Conservation (phyloP, 495 filamentous ascomycete genomes). For the Cryomyces antarcticus region DNA sequence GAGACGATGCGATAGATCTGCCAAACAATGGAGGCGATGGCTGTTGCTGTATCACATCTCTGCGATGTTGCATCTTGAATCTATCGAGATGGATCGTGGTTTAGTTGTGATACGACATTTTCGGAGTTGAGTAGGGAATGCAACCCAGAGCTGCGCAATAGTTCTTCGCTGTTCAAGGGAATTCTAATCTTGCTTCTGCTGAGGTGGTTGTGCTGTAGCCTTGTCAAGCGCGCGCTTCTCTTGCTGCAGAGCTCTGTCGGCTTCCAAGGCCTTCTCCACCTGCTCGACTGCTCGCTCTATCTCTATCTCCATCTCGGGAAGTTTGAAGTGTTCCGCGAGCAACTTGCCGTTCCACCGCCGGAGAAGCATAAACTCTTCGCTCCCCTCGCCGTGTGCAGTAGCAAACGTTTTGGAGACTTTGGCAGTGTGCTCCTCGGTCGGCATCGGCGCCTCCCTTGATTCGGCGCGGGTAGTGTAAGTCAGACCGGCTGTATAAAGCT, state of each 20-base stretch:
- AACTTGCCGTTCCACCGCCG: slow-evolving; percentile 24
- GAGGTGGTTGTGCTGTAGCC: background rate
- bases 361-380: slow-evolving; percentile 21
- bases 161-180: no score
- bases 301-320: slow-evolving; percentile 73
- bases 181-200: background rate
- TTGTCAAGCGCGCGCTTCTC: slow-evolving; percentile 21
- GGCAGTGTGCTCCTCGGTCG: slow-evolving; percentile 15
- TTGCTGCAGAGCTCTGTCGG: slow-evolving; percentile 27
- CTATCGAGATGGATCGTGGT: no score
- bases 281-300: slow-evolving; percentile 79
- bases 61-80: no score
- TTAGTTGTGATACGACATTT: no score
- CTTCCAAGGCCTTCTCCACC: slow-evolving; percentile 37
- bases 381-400: slow-evolving; percentile 13
- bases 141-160: no score
- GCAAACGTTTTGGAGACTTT: slow-evolving; percentile 48
- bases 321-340: slow-evolving; percentile 19
- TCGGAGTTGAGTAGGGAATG: no score
- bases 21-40: no score
- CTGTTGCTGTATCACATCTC: no score
- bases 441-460: slow-evolving; percentile 12
- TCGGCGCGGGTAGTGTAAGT: slow-evolving; percentile 14
- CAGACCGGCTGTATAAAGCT: slow-evolving; percentile 36
- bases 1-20: no score